Percentiles rank a stretch among this genome's conserved stretches.
phyloP scores from a whole-genome alignment of 306 rosid species.

The Gastrolobium villosum region DNA sequence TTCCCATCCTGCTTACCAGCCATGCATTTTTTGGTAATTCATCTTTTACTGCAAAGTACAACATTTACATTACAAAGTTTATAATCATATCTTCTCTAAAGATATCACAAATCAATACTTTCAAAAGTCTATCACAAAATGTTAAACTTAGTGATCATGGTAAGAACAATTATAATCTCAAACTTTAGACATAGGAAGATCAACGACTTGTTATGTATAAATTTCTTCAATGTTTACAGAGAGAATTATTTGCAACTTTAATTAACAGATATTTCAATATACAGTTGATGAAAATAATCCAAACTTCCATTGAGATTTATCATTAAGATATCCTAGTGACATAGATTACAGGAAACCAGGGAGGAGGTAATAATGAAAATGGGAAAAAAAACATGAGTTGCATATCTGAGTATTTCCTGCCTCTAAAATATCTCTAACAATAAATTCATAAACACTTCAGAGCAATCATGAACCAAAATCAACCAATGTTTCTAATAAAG shows the following conservation, averaged over 20 bases:
- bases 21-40: conserved; percentile 80
- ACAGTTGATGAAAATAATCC: conserved; percentile 6
- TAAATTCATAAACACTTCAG: background rate
- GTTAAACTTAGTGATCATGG: conserved; percentile 14
- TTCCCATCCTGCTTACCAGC: conserved; percentile 92
- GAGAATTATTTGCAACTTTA: conserved; percentile 8
- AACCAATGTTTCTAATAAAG: background rate
- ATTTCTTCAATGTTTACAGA: conserved; percentile 20
- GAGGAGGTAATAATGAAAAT: background rate
- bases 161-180: conserved; percentile 27
- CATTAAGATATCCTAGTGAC: conserved; percentile 20
- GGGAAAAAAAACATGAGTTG: conserved; percentile 13
- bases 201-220: background rate
- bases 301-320: conserved; percentile 3
- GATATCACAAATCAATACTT: conserved; percentile 21
- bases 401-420: conserved; percentile 17
- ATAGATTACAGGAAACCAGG: background rate
- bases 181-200: conserved; percentile 18
- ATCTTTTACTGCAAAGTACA: conserved; percentile 66
- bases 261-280: background rate
- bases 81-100: conserved; percentile 31
- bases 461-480: conserved; percentile 26
- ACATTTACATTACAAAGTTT: conserved; percentile 43
- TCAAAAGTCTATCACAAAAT: conserved; percentile 12
- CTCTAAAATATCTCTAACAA: conserved; percentile 29